Evolutionary conservation across 768 basidiomycete genomes (phyloP), one percentile per base, ranked within the genome.

Genomic region (Psilocybe tampanensis): DNA sequence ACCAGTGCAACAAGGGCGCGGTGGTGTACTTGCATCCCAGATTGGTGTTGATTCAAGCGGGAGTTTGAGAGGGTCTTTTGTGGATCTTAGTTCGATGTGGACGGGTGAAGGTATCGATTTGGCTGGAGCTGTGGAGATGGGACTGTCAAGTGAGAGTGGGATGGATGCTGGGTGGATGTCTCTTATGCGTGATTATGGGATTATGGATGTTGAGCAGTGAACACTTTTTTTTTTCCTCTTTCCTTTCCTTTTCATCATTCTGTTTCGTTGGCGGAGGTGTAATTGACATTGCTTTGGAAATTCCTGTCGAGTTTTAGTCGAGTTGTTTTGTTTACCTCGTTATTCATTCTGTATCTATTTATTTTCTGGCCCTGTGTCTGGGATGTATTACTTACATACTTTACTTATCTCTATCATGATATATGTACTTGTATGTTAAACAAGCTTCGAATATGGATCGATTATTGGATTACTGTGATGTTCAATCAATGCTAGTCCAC

Each of bases 121-220:
- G 6, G 62, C 67, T 22, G 72, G 70, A n/a, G 69, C 73, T 13
- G 68, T 79, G 6, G 79, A 80, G 55, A 65, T 81, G 51, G 80
- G 79, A 18, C 59, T 81, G 36, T 73, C 77, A 48, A 74, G 72
- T 32, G 77, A 79, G 56, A 75, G 75, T 41, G 74, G 74, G 22
- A 76, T 79, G 69, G 79, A 82, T 59, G 74, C 76, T 4, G 75
- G 74, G 7, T 82, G 81, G 81, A 55, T 80, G 39, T 74, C 77
- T 8, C 81, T 81, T 59, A 80, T 81, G 69, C 73, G 72, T 33
- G 78, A 81, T 61, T 80, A 76, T 64, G 81, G 81, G 7, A 79
- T 82, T 48, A 75, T 78, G 72, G 76, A 76, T 43, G 63, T 56
- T 24, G 62, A 61, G 3, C 54, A 52, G 29, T 57, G 36, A 53